Percentiles rank a stretch among this genome's conserved stretches.
Conservation (phyloP, 768 basidiomycete genomes). For the Chiua virens region DNA sequence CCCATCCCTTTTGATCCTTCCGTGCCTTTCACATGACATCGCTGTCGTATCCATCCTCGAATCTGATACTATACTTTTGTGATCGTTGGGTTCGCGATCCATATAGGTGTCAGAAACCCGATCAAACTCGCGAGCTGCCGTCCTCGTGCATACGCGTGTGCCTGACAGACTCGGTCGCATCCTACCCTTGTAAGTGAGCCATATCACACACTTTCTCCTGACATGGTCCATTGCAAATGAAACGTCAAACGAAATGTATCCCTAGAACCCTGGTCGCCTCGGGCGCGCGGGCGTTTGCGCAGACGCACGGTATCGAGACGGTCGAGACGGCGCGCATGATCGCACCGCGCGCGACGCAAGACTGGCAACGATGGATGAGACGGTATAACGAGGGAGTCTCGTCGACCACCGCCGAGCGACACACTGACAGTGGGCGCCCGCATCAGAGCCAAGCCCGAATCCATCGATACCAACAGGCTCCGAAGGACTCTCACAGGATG, state of each 20-base stretch:
- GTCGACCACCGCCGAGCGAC: too few species aligned
- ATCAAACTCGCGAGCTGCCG: constrained; percentile 55
- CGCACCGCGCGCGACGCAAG: constrained; percentile 44
- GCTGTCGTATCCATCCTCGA: too few species aligned
- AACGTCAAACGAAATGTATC: neutral
- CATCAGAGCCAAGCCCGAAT: too few species aligned
- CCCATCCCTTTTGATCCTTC: too few species aligned
- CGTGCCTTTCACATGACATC: too few species aligned
- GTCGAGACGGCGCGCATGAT: constrained; percentile 50
- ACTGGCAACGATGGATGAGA: constrained; percentile 64
- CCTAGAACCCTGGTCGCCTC: constrained; percentile 57
- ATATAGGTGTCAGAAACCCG: constrained; percentile 66
- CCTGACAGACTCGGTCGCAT: constrained; percentile 60
- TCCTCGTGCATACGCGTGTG: constrained; percentile 54
- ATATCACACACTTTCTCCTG: too few species aligned
- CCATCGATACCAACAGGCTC: too few species aligned
- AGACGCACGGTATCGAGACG: constrained; percentile 24
- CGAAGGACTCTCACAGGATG: constrained; percentile 21
- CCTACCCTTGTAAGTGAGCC: constrained; percentile 57
- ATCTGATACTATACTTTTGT: too few species aligned
- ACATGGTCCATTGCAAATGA: too few species aligned
- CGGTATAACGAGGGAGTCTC: constrained; percentile 30
- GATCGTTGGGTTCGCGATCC: too few species aligned
- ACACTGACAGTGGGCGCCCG: too few species aligned
- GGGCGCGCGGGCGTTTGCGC: constrained; percentile 63